Evolutionary conservation across 306 rosid genomes (phyloP).

Genomic region (Coriaria nepalensis): DNA sequence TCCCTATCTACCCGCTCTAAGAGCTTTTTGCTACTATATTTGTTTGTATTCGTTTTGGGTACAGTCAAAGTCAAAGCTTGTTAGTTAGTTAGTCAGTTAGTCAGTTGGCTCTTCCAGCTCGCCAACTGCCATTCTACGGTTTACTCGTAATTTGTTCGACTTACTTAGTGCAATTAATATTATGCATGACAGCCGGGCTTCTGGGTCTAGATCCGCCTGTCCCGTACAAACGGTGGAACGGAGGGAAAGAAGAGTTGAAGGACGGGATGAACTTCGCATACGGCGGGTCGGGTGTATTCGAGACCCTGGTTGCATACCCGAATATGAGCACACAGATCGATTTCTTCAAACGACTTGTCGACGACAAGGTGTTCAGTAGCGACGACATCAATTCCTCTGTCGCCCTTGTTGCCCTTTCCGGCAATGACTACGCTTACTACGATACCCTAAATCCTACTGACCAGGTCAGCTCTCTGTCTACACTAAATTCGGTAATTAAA

Average conservation of each 20-base stretch:
- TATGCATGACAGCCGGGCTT: conserved; percentile 31
- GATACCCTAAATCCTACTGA: conserved; percentile 1
- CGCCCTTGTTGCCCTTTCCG: conserved; percentile 18
- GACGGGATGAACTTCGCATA: conserved; percentile 40
- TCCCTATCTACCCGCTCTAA: too few relatives aligned
- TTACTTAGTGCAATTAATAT: too few relatives aligned
- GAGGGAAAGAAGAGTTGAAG: conserved; percentile 1
- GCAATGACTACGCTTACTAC: conserved; percentile 19
- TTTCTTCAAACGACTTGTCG: conserved; percentile 22
- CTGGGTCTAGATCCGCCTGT: conserved; percentile 23
- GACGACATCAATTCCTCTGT: conserved; percentile 18
- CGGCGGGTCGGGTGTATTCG: conserved; percentile 46
- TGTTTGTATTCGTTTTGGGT: too few relatives aligned
- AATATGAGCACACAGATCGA: conserved; percentile 43
- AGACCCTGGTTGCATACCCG: conserved; percentile 20
- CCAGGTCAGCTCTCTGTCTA: too few relatives aligned
- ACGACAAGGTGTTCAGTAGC: conserved; percentile 27
- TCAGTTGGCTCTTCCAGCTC: too few relatives aligned
- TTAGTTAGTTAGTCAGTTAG: too few relatives aligned
- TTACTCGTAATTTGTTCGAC: too few relatives aligned
- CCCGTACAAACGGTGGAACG: conserved; percentile 8
- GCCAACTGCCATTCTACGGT: too few relatives aligned
- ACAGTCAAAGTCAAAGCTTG: too few relatives aligned
- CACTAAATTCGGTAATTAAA: too few relatives aligned
- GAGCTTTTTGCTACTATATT: too few relatives aligned